phyloP scores from a whole-genome alignment of 139 green algal genomes.

The Chlamydomonas schloesseri region DNA sequence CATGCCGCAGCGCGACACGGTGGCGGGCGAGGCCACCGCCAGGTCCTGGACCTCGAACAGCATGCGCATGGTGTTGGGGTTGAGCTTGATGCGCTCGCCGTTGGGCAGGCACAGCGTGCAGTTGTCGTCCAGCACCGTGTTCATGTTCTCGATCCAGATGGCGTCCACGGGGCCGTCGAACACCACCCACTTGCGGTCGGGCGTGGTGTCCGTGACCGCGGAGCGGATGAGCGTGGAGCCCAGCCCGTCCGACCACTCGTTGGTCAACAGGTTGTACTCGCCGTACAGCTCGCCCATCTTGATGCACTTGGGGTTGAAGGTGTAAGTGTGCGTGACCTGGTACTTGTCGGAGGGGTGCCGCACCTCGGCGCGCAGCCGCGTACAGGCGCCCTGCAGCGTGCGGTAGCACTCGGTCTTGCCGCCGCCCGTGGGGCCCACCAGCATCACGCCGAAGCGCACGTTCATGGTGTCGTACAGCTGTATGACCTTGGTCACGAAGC shows the following conservation, averaged over 20 bases:
- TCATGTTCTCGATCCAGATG: constrained; percentile 91
- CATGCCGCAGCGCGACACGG: constrained; percentile 78
- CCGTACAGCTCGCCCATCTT: constrained; percentile 93
- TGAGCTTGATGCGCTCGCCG: constrained; percentile 89
- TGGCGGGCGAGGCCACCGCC: constrained; percentile 74
- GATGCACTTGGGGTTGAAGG: constrained; percentile 93
- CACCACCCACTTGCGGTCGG: constrained; percentile 82
- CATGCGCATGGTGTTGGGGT: constrained; percentile 80
- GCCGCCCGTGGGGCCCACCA: constrained; percentile 81
- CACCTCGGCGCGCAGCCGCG: constrained; percentile 67
- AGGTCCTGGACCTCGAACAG: constrained; percentile 87
- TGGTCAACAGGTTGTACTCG: constrained; percentile 88
- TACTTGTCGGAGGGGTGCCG: constrained; percentile 59
- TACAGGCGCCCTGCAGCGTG: constrained; percentile 77
- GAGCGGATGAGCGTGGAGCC: constrained; percentile 80
- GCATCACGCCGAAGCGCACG: constrained; percentile 90
- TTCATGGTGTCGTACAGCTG: constrained; percentile 91
- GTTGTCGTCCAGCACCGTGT: constrained; percentile 82
- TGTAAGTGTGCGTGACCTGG: constrained; percentile 58
- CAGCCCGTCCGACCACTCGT: constrained; percentile 91
- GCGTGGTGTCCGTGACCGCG: constrained; percentile 77
- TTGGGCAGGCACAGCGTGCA: constrained; percentile 88
- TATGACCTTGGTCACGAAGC: constrained; percentile 85
- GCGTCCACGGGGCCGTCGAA: constrained; percentile 88
- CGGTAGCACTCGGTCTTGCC: constrained; percentile 83